Conservation (phyloP, 352 stramenopile genomes). For the Globisporangium perplexum region DNA sequence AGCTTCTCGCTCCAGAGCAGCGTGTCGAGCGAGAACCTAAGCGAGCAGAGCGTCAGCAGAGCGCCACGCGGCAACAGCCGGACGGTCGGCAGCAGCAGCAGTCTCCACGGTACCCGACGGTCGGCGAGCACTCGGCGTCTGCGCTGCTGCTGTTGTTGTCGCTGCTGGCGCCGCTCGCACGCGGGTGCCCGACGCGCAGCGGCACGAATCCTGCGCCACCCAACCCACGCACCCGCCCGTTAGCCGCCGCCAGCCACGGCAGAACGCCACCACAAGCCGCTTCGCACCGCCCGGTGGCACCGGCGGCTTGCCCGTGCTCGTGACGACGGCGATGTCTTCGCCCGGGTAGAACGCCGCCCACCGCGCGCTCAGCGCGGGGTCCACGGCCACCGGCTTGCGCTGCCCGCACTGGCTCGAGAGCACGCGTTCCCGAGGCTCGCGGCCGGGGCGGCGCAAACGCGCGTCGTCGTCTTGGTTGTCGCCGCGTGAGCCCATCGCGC, state of each 20-base stretch:
- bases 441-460: background rate
- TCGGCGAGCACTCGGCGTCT: slow-evolving; percentile 18
- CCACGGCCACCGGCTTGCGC: slow-evolving; percentile 5
- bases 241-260: no score
- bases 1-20: slow-evolving; percentile 61
- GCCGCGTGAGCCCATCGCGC: background rate
- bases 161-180: slow-evolving; percentile 8
- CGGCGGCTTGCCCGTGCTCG: slow-evolving; percentile 38
- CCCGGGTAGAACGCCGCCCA: slow-evolving; percentile 55
- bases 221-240: background rate
- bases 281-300: slow-evolving; percentile 43
- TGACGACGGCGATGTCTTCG: slow-evolving; percentile 51
- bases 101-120: slow-evolving; percentile 24
- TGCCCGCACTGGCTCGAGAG: background rate
- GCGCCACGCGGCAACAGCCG: no score
- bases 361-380: slow-evolving; percentile 26
- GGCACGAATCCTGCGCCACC: slow-evolving; percentile 51
- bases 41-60: background rate
- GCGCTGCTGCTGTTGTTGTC: slow-evolving; percentile 9
- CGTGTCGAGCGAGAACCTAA: slow-evolving; percentile 68
- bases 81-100: no score
- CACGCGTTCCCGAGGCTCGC: background rate
- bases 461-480: background rate
- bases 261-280: background rate
- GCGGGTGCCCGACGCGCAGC: slow-evolving; percentile 42